Evolutionary conservation across 768 basidiomycete species (phyloP).

Genomic region (Scleroderma citrinum): DNA sequence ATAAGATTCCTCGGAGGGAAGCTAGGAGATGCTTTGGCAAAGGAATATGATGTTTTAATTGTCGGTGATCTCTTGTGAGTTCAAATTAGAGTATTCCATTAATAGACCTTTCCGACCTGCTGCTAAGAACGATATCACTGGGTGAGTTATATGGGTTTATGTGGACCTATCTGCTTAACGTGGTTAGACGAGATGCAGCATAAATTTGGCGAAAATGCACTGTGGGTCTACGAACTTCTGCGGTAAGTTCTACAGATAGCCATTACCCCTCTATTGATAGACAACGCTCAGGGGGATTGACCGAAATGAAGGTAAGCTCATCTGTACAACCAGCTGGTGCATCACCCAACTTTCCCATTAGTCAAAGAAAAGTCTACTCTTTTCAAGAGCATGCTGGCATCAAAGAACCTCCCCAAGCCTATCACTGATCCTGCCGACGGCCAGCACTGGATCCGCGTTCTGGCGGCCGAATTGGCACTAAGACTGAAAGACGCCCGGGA

Average conservation of each 20-base stretch:
- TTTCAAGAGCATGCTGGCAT: conserved; percentile 91
- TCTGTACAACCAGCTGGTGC: not conserved
- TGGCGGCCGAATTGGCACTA: conserved; percentile 85
- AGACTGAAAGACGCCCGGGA: conserved; percentile 80
- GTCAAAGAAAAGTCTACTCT: conserved; percentile 80
- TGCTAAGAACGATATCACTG: conserved; percentile 47
- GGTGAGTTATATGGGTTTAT: conserved; percentile 33
- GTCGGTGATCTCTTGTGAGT: conserved; percentile 87
- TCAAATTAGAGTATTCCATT: not conserved
- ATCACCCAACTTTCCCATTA: conserved; percentile 25
- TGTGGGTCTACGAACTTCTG: conserved; percentile 92
- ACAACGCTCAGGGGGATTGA: conserved; percentile 65
- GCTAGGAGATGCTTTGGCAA: conserved; percentile 79
- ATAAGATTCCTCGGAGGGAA: conserved; percentile 96
- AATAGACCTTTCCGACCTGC: conserved; percentile 2
- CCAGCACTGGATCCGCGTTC: conserved; percentile 84
- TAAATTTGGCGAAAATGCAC: conserved; percentile 73
- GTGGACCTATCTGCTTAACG: conserved; percentile 1
- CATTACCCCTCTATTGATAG: not conserved
- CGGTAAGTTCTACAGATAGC: conserved; percentile 43
- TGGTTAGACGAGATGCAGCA: conserved; percentile 66
- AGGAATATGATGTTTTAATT: conserved; percentile 83
- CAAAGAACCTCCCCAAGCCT: conserved; percentile 86
- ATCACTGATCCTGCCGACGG: conserved; percentile 73
- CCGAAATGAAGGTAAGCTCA: conserved; percentile 66